Evolutionary conservation across 352 stramenopile genomes (phyloP).

Genomic region (Globisporangium camurandrum): DNA sequence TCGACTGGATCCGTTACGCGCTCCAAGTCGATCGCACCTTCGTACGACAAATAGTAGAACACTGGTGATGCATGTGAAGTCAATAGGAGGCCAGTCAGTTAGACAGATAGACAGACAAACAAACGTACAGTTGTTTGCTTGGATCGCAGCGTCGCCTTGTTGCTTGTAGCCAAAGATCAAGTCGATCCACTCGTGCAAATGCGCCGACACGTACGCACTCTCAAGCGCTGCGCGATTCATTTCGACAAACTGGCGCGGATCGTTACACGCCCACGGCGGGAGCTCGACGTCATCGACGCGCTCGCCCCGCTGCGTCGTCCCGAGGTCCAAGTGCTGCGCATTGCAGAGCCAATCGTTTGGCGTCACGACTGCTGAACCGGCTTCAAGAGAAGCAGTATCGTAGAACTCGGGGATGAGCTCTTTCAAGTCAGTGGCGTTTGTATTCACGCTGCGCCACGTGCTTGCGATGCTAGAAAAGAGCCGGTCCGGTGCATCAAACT

Average conservation of each 20-base stretch:
- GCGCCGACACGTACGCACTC: constrained; percentile 92
- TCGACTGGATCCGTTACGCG: constrained; percentile 87
- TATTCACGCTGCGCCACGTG: constrained; percentile 87
- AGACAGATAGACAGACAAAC: not conserved
- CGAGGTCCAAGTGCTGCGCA: constrained; percentile 93
- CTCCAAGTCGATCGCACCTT: constrained; percentile 81
- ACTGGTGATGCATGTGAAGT: too few relatives aligned
- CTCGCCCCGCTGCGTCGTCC: constrained; percentile 80
- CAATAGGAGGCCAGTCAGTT: not conserved
- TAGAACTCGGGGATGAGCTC: constrained; percentile 99
- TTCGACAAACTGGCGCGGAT: constrained; percentile 78
- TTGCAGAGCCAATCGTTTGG: constrained; percentile 93
- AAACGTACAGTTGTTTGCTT: constrained; percentile 71
- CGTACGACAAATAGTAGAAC: constrained; percentile 87
- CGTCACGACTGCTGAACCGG: constrained; percentile 20
- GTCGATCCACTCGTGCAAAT: constrained; percentile 97
- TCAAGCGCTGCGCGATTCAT: constrained; percentile 94
- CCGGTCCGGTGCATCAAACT: constrained; percentile 98
- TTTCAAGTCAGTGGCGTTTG: constrained; percentile 94
- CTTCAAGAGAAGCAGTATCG: too few relatives aligned
- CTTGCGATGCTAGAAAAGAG: constrained; percentile 93
- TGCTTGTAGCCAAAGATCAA: constrained; percentile 98
- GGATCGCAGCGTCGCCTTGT: constrained; percentile 81
- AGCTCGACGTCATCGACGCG: constrained; percentile 91
- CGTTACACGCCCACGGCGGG: constrained; percentile 90